Evolutionary conservation across 2,329 filamentous ascomycete species (phyloP), one percentile per base, ranked within the genome.

Genomic region (Lecanicillium sp.): DNA sequence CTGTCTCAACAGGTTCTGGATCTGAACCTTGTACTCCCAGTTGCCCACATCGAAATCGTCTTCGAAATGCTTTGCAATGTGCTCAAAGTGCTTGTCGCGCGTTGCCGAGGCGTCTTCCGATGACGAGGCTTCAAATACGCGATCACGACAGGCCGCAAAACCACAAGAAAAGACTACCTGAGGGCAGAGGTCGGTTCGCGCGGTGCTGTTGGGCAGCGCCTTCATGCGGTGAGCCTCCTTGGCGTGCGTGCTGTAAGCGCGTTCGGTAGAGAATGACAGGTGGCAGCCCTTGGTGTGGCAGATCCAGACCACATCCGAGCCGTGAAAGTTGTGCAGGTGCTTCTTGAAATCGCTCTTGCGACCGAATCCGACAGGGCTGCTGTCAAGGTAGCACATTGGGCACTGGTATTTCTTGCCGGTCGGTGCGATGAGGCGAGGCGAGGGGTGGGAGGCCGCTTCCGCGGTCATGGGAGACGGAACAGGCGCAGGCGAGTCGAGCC

Each of bases 261-360:
- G 63, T 51, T 72, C 70, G 19, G 69, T 71, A 48, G 70, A 68
- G 37, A 72, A 72, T 4, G 67, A 65, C n/a, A 70, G 57, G 37
- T 65, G 60, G 55, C 69, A 72, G 21, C 60, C 63, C 51, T 63
- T 64, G 30, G 66, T 68, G 38, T 64, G 68, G 58, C 69, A 72
- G 17, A 69, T 58, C 70, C 69, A 72, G 32, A 65, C 60, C 29
- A 66, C 61, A 52, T 72, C 67, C 40, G 65, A 62, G 30, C 67
- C 67, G 53, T 72, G 70, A 52, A 72, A 72, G 56, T 70, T 70
- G 60, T 71, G 67, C n/a, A 72, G 58, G 53, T 72, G 69, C 60
- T 72, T 72, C 62, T 72, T 72, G 55, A 72, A 71, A 54, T 72
- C 69, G 55, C 67, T 71, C 59, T 72, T 72, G 50, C 69, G 65